A percentile compares a stretch with the other conserved stretches of the same genome.
These are phyloP conservation scores for Ottelia alismoides DNA, from an alignment of 106 monocot genomes.

Conservation along the genomic window DNA sequence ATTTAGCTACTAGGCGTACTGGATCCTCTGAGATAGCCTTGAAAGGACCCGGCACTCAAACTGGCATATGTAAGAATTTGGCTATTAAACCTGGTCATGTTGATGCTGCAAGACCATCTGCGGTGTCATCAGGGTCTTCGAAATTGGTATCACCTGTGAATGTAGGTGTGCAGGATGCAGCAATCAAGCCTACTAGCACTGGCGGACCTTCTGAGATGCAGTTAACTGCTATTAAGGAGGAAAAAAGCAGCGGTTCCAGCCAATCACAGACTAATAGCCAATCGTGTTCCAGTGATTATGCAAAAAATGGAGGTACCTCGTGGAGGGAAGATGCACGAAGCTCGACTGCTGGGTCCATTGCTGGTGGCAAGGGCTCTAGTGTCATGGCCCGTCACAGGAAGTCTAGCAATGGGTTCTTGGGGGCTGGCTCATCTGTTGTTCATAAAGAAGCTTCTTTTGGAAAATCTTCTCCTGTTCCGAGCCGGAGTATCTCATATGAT, in stretches of 20 bases:
- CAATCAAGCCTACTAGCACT: constrained; percentile 27
- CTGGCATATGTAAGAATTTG: constrained; percentile 26
- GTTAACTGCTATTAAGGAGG: constrained; percentile 40
- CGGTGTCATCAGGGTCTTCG: constrained; percentile 16
- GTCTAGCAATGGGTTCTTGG: constrained; percentile 49
- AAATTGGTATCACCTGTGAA: constrained; percentile 20
- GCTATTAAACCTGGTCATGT: constrained; percentile 23
- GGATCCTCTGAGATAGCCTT: constrained; percentile 24
- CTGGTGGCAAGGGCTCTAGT: constrained; percentile 41
- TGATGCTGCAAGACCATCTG: constrained; percentile 26
- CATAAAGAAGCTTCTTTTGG: constrained; percentile 34
- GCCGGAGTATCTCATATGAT: constrained; percentile 15
- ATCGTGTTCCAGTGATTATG: constrained; percentile 64
- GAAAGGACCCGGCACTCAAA: constrained; percentile 31
- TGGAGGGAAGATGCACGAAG: constrained; percentile 71
- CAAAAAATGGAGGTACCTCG: constrained; percentile 32
- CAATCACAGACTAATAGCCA: constrained; percentile 81
- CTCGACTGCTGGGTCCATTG: constrained; percentile 49
- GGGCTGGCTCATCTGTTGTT: constrained; percentile 16
- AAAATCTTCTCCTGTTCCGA: constrained; percentile 27
- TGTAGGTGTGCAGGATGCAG: constrained; percentile 26
- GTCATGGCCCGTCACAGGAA: constrained; percentile 48
- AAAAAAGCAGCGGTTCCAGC: constrained; percentile 80
- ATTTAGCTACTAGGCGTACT: constrained; percentile 26
- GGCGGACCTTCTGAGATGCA: constrained; percentile 33